Evolutionary conservation across 257 asterid genomes (phyloP).

Genomic region (Oldenlandia corymbosa): DNA sequence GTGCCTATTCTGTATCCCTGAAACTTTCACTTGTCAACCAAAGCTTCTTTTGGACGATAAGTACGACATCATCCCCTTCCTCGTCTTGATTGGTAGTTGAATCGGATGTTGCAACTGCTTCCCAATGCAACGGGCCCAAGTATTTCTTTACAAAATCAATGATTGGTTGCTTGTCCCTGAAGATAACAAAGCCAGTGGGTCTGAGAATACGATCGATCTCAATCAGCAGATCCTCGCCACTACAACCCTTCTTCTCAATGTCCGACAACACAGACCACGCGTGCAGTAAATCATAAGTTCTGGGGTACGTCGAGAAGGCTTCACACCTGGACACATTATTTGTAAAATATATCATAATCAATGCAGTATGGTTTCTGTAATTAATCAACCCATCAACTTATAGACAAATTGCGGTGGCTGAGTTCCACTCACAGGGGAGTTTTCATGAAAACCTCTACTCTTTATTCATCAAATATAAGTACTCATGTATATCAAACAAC

Average conservation of each 20-base stretch:
- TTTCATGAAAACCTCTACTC: background rate
- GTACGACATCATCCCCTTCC: conserved; percentile 60
- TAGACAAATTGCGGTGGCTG: background rate
- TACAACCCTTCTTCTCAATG: conserved; percentile 91
- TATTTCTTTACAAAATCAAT: conserved; percentile 86
- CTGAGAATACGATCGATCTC: conserved; percentile 92
- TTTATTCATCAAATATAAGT: background rate
- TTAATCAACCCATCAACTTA: background rate
- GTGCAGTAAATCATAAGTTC: conserved; percentile 88
- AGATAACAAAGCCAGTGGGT: conserved; percentile 78
- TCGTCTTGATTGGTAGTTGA: conserved; percentile 43
- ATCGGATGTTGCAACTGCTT: conserved; percentile 51
- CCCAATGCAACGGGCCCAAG: conserved; percentile 82
- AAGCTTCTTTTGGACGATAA: conserved; percentile 68
- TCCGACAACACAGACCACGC: conserved; percentile 81
- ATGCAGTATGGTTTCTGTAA: background rate
- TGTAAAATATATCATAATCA: background rate
- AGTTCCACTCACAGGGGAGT: background rate
- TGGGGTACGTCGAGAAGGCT: conserved; percentile 90
- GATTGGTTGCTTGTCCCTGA: conserved; percentile 60
- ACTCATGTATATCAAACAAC: too few species aligned
- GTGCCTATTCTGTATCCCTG: conserved; percentile 59
- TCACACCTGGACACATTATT: conserved; percentile 59
- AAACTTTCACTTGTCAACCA: conserved; percentile 90
- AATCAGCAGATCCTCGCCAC: conserved; percentile 84